Base-by-base conservation (phyloP, 164 flowering plant species). In the Pachysandra terminalis region DNA sequence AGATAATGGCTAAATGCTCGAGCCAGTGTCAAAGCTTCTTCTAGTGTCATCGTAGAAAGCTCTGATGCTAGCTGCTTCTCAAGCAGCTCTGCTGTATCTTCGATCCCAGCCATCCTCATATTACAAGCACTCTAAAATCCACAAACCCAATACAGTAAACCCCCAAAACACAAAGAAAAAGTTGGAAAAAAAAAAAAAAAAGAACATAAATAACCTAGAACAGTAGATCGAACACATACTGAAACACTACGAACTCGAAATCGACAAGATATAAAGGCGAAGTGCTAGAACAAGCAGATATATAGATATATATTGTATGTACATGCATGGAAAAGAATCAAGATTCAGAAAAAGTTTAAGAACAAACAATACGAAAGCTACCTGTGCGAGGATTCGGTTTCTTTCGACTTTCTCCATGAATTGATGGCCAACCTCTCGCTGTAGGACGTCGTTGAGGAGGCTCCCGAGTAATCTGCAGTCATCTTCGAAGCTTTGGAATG, bases 1-100 rank as follows among this genome's bases (percentile, higher is more conserved):
- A 93, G 93, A 69, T 80, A 84, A 75, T 93, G 97, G 65, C 97
- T 93, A 72, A 88, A 90, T 22, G 94, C 88, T 49, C 96, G 86
- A 61, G 91, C 97, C 58, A 93, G 78, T 5, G 82, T 77, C 54
- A 90, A 68, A 17, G 93, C 97, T 78, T 93, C 97, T 67, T 93
- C 93, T 51, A 93, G 73, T 6, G 84, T 81, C 96, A 93, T 86
- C 54, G 83, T 75, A 0, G 97, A 91, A 67, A 93, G 74, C 68
- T 93, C 94, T 3, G 89, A 79, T 1, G 85, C 85, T 35, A 87
- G 78, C 74, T 89, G 90, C 79, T 90, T 89, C 81, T 93, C 96
- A 23, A 91, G 83, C 74, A 80, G 62, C 74, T 85, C 93, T 1
- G 96, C 97, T 8, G 81, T 83, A 67, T 84, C 82, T 70, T 83